Base-by-base conservation (phyloP, 2,329 filamentous ascomycete species). In the Monilinia fructigena region DNA sequence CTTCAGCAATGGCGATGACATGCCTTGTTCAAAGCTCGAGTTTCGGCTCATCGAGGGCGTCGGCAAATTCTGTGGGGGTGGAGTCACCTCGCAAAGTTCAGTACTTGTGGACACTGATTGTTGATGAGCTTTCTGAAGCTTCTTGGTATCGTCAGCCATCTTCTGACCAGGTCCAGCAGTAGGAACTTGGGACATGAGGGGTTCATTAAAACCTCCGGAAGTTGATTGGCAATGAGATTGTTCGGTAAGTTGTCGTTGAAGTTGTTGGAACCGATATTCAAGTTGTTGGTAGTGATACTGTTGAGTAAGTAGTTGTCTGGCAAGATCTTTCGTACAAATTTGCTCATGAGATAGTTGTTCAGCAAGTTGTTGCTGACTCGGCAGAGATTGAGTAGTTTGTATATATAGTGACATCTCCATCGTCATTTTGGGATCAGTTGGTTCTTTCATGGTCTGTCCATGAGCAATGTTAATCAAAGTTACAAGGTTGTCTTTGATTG, bases 361-460 rank as follows among this genome's bases (percentile, higher is more conserved):
- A 40, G 11, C 38, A 40, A 40, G 38, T 14, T 14, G 10, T 14
- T 40, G 38, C 14, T 12, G 38, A 40, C 38, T 40, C 38, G 55
- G 18, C 18, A 50, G 47, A 12, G n/a, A 11, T 50, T n/a, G 47
- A 50, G 6, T n/a, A 14, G 8, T 2, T 38, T 60, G 42, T 11
- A 48, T 20, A 35, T 35, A 60, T 35, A 60, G 8, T 60, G 56
- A 48, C 42, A 48, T 31, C 28, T 60, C 42, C 12, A 31, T 48
- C 6, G 26, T 28, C 42, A 60, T 60, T 48, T 35, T 45, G 4
- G 42, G 42, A n/a, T 60, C 56, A 1, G 47, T 18, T 5, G 6
- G 20, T 18, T 31, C 42, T 8, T 31, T 6, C 1, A 23, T 12
- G 28, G 26, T 2, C 20, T 47, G 26, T 14, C 28, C 42, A 8